These are phyloP conservation scores for Ophiostoma sp. DNA, from an alignment of 2,329 filamentous ascomycete genomes.

Conservation along the genomic window DNA sequence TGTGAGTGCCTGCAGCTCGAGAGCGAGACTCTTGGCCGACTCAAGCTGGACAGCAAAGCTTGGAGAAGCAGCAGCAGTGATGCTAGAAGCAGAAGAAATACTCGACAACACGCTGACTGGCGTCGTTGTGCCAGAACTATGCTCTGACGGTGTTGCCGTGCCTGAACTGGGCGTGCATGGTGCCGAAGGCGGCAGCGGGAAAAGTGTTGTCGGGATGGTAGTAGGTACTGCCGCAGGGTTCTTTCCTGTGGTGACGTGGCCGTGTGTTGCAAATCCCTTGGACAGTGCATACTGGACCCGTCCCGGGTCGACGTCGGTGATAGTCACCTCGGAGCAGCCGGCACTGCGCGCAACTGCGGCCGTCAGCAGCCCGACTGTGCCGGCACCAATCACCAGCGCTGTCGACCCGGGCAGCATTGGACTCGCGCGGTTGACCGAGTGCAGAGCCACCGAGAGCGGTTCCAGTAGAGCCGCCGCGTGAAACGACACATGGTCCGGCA, in stretches of 20 bases:
- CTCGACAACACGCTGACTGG: neutral
- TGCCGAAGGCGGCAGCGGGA: constrained; percentile 25
- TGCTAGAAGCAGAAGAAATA: neutral
- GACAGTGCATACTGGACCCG: constrained; percentile 56
- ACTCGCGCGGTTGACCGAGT: constrained; percentile 53
- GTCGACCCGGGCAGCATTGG: constrained; percentile 48
- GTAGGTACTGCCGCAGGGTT: neutral
- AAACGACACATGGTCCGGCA: constrained; percentile 55
- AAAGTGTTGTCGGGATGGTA: neutral
- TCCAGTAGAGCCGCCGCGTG: constrained; percentile 57
- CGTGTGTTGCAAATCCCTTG: constrained; percentile 56
- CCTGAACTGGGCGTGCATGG: constrained; percentile 42
- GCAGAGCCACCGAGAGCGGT: constrained; percentile 57
- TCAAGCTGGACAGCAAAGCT: constrained; percentile 45
- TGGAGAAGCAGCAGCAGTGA: neutral
- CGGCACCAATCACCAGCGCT: constrained; percentile 60
- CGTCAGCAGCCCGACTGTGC: constrained; percentile 58
- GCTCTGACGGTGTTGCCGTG: constrained; percentile 43
- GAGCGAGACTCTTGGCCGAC: constrained; percentile 45
- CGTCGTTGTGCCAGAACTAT: constrained; percentile 38
- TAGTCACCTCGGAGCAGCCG: constrained; percentile 54
- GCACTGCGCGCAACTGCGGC: constrained; percentile 58
- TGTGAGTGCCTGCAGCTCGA: constrained; percentile 45
- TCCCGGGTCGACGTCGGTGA: constrained; percentile 55
- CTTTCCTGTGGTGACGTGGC: constrained; percentile 46